Base-by-base conservation (phyloP, 2,329 filamentous ascomycete species). In the Xylariales sp. region DNA sequence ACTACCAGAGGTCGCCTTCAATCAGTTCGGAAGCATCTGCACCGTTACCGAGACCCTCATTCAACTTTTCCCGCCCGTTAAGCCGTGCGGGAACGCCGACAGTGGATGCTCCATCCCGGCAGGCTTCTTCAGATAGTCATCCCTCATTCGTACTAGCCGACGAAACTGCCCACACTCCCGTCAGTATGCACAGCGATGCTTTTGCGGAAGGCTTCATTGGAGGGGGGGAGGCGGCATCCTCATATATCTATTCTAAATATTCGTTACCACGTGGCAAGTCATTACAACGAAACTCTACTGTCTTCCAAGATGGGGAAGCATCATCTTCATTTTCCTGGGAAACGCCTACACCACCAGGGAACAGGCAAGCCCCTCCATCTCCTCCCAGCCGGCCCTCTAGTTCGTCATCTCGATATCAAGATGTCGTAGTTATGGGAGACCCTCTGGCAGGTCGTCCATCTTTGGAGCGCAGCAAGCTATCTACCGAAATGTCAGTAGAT, bases 11-110 rank as follows among this genome's bases (percentile, higher is more conserved):
- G 75, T 97, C 94, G 0, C 93, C 94, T 1, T 98, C 96, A 0
- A 86, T 93, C 45, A 90, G 90, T 69, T 98, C 95, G 1, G 93
- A 97, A 69, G 87, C 88, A 58, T 97, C 94, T 1, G 85, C 86
- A 52, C 86, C 79, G 9, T 76, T 94, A 43, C 89, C 90, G 12
- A 87, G 91, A 16, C 92, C 93, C 0, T 89, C 92, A 0, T 95
- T 97, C 81, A 98, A 99, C 80, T 98, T 98, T 79, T 98, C 96
- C 0, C 88, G 96, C 50, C 96, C 96, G 0, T 81, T 97, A 68
- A 97, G 95, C 79, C 86, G 91, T 76, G 87, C 89, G 68, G 89
- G 89, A 69, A 89, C 86, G 12, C 87, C 88, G 16, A 81, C 75
- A 52, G 81, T 85, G 72, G 87, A 91, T n/a, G 78, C 81, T 50